Evolutionary conservation across 2,329 filamentous ascomycete genomes (phyloP).

Genomic region (Colletotrichum sp.): DNA sequence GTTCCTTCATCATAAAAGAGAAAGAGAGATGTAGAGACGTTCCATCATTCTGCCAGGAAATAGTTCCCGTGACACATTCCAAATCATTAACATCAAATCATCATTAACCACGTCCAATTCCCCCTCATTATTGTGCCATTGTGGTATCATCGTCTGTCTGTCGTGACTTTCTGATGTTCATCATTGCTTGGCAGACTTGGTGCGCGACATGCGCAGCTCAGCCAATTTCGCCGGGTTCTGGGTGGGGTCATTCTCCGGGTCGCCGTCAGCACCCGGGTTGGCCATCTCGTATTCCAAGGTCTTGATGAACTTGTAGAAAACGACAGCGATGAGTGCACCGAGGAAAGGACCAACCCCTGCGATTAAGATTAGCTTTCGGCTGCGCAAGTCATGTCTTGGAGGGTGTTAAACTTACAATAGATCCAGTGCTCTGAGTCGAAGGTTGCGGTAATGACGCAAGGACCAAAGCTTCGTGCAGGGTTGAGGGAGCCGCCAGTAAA

Average conservation of each 20-base stretch:
- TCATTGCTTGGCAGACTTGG: conserved; percentile 9
- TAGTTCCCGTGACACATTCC: neutral
- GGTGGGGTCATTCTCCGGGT: conserved; percentile 46
- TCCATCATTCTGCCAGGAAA: neutral
- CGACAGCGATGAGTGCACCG: conserved; percentile 38
- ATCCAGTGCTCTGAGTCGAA: conserved; percentile 54
- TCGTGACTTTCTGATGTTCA: neutral
- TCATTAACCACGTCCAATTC: conserved; percentile 8
- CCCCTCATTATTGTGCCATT: conserved; percentile 2
- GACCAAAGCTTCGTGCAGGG: conserved; percentile 51
- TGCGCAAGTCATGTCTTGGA: conserved; percentile 28
- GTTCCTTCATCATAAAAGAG: neutral
- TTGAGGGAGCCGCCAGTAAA: conserved; percentile 55
- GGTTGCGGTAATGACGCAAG: conserved; percentile 44
- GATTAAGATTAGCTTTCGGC: neutral
- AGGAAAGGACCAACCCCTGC: conserved; percentile 38
- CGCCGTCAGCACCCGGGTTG: conserved; percentile 51
- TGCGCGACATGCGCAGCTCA: conserved; percentile 20
- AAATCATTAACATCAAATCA: neutral
- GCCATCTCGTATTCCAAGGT: conserved; percentile 49
- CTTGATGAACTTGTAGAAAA: conserved; percentile 45
- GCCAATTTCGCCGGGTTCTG: conserved; percentile 46
- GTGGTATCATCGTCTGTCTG: neutral
- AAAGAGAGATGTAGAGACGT: neutral
- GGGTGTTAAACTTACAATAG: conserved; percentile 40